Base-by-base conservation (phyloP, 805 yeast genomes). In the Cyberlindnera subsufficiens region DNA sequence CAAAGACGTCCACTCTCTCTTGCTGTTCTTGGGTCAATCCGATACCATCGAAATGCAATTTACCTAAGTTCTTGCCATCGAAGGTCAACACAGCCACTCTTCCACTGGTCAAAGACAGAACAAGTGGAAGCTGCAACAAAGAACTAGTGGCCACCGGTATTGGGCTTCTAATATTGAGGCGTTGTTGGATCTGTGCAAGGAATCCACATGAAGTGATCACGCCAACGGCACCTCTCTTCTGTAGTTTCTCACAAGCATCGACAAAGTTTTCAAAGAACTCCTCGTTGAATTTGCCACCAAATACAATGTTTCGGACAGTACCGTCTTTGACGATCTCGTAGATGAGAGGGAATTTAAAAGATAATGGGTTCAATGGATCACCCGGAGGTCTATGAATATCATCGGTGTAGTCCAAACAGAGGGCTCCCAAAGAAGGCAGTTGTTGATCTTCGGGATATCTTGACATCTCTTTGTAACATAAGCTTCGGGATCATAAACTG, bases 161-260 rank as follows among this genome's bases (percentile, higher is more conserved):
- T 8, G 51, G 45, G 25, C 54, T 51, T 42, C 45, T 44, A 2
- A 45, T 46, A 3, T 56, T 48, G 7, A 63, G 29, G 15, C 58
- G 46, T 10, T 47, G 27, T 36, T 64, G 67, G 16, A 58, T 47
- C 32, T 59, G 61, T 2, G 66, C 64, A 4, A 64, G 50, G 44
- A 64, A 64, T 11, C 67, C 68, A 50, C 68, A 64, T 3, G 67
- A 60, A 5, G 67, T 62, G 18, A 61, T 56, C 13, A 61, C 48
- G 15, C 66, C 68, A 40, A 60, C 46, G 8, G 65, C 65, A 9
- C 69, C 69, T 33, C 55, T 52, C 0, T 51, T 49, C 13, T 53
- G 55, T 11, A 63, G 42, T n/a, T 42, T 47, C 15, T 52, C 37
- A 27, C 60, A 56, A 5, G 62, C 62, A 17, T 55, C 56, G 25